phyloP scores from a whole-genome alignment of 2,329 filamentous ascomycete species.

The Penicillium sp. region DNA sequence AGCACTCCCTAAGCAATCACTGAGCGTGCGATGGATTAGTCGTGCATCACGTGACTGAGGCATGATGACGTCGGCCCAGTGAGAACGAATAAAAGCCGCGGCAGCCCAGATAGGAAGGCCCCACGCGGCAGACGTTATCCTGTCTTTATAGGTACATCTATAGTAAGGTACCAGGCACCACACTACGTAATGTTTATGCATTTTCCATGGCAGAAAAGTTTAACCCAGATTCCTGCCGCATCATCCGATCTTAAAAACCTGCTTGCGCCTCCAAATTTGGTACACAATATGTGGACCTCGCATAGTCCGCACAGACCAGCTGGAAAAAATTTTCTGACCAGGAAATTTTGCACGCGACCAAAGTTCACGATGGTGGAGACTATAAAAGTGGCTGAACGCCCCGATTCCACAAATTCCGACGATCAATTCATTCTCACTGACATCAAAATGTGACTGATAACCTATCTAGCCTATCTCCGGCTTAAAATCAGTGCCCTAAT shows the following conservation, averaged over 20 bases:
- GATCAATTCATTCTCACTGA: background rate
- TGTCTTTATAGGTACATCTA: too few species aligned
- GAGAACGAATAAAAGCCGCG: too few species aligned
- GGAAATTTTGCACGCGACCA: constrained; percentile 1
- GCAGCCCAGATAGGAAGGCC: too few species aligned
- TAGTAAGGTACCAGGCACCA: too few species aligned
- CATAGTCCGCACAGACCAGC: background rate
- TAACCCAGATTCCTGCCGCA: background rate
- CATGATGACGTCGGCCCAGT: too few species aligned
- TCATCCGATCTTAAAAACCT: background rate
- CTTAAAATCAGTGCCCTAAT: background rate
- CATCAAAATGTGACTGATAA: background rate
- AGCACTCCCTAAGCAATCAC: too few species aligned
- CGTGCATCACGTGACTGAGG: too few species aligned
- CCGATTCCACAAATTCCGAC: background rate
- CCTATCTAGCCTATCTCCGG: background rate
- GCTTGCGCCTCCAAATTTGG: background rate
- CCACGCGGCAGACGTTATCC: too few species aligned
- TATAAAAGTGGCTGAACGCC: background rate
- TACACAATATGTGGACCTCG: background rate
- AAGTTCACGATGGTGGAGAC: background rate
- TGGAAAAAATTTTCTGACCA: background rate
- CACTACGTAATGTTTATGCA: background rate
- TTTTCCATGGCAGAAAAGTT: background rate
- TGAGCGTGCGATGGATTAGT: too few species aligned